Base-by-base conservation (phyloP, 805 yeast genomes). In the Helenozyma baotianmanensis region DNA sequence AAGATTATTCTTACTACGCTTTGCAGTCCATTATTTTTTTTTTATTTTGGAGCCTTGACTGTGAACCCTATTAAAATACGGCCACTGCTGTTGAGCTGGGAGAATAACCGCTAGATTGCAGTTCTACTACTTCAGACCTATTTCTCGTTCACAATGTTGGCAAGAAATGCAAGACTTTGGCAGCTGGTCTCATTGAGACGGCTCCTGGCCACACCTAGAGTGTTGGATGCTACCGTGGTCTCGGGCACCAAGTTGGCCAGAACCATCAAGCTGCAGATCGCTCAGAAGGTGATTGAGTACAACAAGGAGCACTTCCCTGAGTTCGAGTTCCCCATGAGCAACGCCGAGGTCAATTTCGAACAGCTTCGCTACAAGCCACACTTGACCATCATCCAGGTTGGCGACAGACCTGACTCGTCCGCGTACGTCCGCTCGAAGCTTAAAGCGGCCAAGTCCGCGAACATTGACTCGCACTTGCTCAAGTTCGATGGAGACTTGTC, bases 371-470 rank as follows among this genome's bases (percentile, higher is more conserved):
- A 86, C 64, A 64, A 70, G 40, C 97, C 97, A 7, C 71, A 73
- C 34, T 68, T 90, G 49, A 80, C 85, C 24, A 88, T 90, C 47
- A 69, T 90, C 39, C 97, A 90, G 62, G 94, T 90, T 21, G 97
- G 97, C 26, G 71, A 68, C 32, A 73, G 97, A 42, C 90, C 90
- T 19, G 98, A 90, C 56, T 85, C 96, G 2, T 74, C 85, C 10
- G 85, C 96, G 9, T 90, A 90, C 62, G 97, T 90, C 34, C 76
- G 81, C 42, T 85, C 89, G 81, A 90, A 90, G 62, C 70, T 85
- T 45, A 88, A 84, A 65, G 95, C 96, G 10, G 95, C 96, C 21
- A 66, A 74, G 29, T 89, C 85, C 42, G 89, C 95, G 19, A 80
- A 82, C 38, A 82, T 92, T 36, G 64, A 63, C 23, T 86, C 92